Base-by-base conservation (phyloP, 768 basidiomycete genomes). In the Gautieria morchelliformis region DNA sequence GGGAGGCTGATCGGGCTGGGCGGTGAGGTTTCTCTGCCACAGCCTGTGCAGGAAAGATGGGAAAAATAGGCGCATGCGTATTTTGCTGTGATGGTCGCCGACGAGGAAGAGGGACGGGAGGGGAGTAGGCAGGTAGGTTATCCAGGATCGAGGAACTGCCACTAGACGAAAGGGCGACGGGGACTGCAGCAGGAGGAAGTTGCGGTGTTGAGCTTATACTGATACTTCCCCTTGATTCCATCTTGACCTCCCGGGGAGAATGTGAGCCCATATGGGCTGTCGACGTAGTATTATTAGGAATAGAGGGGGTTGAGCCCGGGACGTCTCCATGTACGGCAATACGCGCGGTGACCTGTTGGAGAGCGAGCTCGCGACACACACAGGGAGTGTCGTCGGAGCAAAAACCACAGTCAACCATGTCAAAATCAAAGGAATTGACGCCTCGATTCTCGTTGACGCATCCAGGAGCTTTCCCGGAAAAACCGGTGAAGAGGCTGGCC, bases 81-180 rank as follows among this genome's bases (percentile, higher is more conserved):
- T 51, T 57, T 19, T 54, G 56, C 17, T 47, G 49, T 42, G 67
- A 63, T 1, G 72, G 64, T 35, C 71, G 61, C 32, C 79, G 77
- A 41, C 85, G 82, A 53, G 85, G 85, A 39, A 94, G 80, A 33
- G 90, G 89, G 27, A 94, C 82, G 2, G 92, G 79, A 0, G 89
- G 83, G 63, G 92, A 86, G 67, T 87, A 92, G 10, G 83, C 78
- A 39, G 89, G 87, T 1, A 89, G 77, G 62, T 87, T 83, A 58
- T 89, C 87, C 41, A 89, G 75, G 56, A 87, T 85, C 52, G 84
- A 89, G n/a, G 71, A 59, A 30, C 65, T 66, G 32, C 67, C 61
- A 47, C 68, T 60, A n/a, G 70, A 46, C 20, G 70, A 61, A 8
- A 66, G 11, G 54, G 45, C 32, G 15, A 63, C 47, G 22, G 63